Conservation (phyloP, 352 stramenopile genomes). For the Globisporangium echinulatum region DNA sequence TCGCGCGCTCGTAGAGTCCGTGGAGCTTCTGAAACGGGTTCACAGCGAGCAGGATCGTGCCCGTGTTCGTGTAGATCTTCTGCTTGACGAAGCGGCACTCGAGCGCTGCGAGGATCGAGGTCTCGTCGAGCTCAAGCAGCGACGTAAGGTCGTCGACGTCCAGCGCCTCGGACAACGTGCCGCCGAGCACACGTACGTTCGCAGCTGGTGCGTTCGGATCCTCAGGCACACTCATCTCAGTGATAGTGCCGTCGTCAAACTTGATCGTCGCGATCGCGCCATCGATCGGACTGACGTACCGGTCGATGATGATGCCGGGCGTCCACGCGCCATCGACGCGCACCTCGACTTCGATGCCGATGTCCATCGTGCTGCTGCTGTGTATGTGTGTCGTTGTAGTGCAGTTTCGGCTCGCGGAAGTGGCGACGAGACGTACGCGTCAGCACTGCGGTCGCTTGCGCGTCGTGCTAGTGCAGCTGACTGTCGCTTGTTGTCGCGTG, state of each 20-base stretch:
- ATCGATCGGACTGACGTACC: constrained; percentile 55
- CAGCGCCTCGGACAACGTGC: constrained; percentile 5
- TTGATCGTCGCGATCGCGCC: constrained; percentile 56
- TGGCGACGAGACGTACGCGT: neutral
- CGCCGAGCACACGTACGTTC: constrained; percentile 23
- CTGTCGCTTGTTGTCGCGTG: no score
- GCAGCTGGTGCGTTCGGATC: constrained; percentile 22
- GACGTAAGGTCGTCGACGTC: constrained; percentile 82
- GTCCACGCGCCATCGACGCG: constrained; percentile 39
- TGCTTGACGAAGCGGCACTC: constrained; percentile 62
- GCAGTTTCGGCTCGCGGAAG: neutral
- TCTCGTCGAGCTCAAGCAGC: constrained; percentile 74
- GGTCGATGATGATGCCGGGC: constrained; percentile 49
- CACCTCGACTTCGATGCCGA: constrained; percentile 61
- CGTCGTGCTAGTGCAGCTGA: no score
- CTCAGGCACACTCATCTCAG: constrained; percentile 32
- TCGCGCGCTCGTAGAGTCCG: constrained; percentile 48
- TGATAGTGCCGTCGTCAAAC: constrained; percentile 52
- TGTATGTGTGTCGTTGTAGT: neutral
- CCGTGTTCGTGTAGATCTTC: constrained; percentile 85
- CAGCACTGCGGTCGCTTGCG: neutral
- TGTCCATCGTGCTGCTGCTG: constrained; percentile 34
- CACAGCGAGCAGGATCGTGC: constrained; percentile 72
- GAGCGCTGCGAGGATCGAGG: constrained; percentile 54
- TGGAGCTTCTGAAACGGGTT: constrained; percentile 79